phyloP scores from a whole-genome alignment of 805 yeast genomes.

The Saccharomyces kudriavzevii region DNA sequence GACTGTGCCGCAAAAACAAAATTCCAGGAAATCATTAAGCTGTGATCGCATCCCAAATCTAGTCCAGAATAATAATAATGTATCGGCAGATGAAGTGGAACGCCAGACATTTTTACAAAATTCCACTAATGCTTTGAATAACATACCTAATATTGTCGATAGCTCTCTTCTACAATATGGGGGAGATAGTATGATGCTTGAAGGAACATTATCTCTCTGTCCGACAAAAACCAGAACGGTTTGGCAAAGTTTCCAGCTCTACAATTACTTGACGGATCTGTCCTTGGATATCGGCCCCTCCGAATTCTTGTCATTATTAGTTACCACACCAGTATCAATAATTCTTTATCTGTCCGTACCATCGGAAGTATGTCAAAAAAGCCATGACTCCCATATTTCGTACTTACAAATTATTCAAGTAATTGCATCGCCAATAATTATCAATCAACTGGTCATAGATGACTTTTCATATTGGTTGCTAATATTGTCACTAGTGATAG shows the following conservation, averaged over 20 bases:
- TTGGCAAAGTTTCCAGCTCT: not conserved
- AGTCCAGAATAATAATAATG: not conserved
- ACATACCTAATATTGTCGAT: not conserved
- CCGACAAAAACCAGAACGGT: not conserved
- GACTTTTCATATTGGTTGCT: not conserved
- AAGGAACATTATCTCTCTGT: not conserved
- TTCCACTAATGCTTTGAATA: not conserved
- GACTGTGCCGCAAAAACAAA: slow-evolving; percentile 3
- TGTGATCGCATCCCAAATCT: slow-evolving; percentile 13
- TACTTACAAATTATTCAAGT: slow-evolving; percentile 9
- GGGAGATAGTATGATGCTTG: not conserved
- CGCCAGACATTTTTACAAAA: not conserved
- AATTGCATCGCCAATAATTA: slow-evolving; percentile 6
- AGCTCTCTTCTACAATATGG: not conserved
- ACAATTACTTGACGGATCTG: slow-evolving; percentile 7
- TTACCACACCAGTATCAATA: slow-evolving; percentile 19
- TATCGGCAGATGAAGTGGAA: not conserved
- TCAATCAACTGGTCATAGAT: not conserved
- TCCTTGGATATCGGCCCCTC: slow-evolving; percentile 6
- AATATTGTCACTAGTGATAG: not conserved
- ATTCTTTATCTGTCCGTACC: slow-evolving; percentile 15
- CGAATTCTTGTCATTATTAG: slow-evolving; percentile 15
- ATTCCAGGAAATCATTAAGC: slow-evolving; percentile 11
- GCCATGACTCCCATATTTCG: slow-evolving; percentile 1
- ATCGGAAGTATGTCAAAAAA: slow-evolving; percentile 1